Evolutionary conservation across 2,329 filamentous ascomycete genomes (phyloP), one percentile per base, ranked within the genome.

Genomic region (Verticillium isaacii): DNA sequence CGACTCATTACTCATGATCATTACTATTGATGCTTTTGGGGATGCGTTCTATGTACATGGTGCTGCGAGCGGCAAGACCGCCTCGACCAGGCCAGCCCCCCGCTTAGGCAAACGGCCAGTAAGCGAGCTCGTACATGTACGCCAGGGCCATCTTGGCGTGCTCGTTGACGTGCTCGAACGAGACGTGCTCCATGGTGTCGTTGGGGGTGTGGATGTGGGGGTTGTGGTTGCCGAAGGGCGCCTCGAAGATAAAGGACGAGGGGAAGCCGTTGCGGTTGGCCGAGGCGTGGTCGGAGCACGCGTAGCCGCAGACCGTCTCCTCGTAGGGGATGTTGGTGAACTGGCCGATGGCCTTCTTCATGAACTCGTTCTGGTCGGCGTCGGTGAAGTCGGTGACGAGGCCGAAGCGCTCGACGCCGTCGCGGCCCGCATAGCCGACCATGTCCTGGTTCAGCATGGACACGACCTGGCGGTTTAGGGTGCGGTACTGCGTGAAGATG

Each of bases 141-240:
- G 78, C 80, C 19, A 80, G 69, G 6, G 78, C 80, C 68, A 82
- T 70, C 70, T 77, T 77, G 32, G 84, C 85, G 70, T 89, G 87
- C 75, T 89, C 84, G 14, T 87, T 74, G 78, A 89, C 86, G 72
- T 89, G 87, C 66, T 84, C 80, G 70, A 88, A 89, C 69, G 80
- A 87, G 62, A 93, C 76, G 66, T 86, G 87, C 70, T 89, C 82
- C 66, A 93, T 85, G 69, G 85, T 85, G 71, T 93, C 91, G 63
- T 88, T 83, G 0, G 87, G 88, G 0, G 86, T 86, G 76, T 93
- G 90, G 65, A 93, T 93, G 73, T 88, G 85, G 68, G 86, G 85
- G 74, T 90, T 88, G 61, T 77, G 82, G 71, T 84, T 75, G 61
- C 83, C 80, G 67, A 89, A 85, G 19, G 81, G 76, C 29, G 83